phyloP scores from a whole-genome alignment of 345 rosid genomes.

The Turnera subulata region DNA sequence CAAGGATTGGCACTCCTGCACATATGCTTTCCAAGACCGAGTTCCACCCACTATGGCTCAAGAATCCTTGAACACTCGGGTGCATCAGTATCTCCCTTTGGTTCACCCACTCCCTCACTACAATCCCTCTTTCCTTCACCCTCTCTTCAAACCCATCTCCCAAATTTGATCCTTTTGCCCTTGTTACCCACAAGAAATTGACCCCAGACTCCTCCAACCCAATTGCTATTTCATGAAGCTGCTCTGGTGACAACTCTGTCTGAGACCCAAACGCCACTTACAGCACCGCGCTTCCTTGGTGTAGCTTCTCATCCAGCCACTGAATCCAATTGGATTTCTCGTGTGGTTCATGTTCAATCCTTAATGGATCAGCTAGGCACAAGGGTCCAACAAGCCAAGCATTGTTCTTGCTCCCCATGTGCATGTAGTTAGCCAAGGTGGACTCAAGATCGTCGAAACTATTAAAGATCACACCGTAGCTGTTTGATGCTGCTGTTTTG shows the following conservation, averaged over 20 bases:
- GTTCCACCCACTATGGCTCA: conserved; percentile 92
- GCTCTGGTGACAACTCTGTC: conserved; percentile 46
- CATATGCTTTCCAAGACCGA: conserved; percentile 66
- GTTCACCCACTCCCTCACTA: conserved; percentile 70
- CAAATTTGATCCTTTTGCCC: conserved; percentile 31
- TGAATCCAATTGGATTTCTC: conserved; percentile 45
- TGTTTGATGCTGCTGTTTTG: conserved; percentile 11
- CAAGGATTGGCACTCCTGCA: conserved; percentile 66
- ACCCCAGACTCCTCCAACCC: conserved; percentile 59
- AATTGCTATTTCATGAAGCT: conserved; percentile 44
- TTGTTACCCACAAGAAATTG: conserved; percentile 60
- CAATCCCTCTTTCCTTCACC: conserved; percentile 43
- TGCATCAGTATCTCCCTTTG: conserved; percentile 57
- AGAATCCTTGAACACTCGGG: conserved; percentile 49
- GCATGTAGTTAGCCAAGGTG: conserved; percentile 36
- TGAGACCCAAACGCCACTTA: conserved; percentile 86
- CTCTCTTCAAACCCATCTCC: conserved; percentile 47
- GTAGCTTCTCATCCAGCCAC: conserved; percentile 58
- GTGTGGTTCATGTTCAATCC: not conserved
- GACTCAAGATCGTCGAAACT: conserved; percentile 69
- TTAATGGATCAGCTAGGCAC: conserved; percentile 25
- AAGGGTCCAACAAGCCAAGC: conserved; percentile 60
- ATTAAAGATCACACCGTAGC: conserved; percentile 48
- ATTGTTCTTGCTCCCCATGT: conserved; percentile 9
- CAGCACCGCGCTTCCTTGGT: conserved; percentile 44